Conservation (phyloP, 768 basidiomycete species). For the Leccinum variicolor region DNA sequence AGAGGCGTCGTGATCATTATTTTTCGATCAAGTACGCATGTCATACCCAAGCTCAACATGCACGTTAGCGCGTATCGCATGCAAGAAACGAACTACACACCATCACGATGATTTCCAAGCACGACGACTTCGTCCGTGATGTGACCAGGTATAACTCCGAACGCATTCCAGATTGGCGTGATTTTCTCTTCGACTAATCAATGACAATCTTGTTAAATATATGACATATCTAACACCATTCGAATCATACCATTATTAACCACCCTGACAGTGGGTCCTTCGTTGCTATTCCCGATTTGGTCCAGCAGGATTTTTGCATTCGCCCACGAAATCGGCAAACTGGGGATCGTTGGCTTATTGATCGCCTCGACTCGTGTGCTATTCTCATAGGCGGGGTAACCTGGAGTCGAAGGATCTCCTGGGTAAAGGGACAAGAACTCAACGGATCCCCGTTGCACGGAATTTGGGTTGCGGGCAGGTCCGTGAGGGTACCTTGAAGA, state of each 20-base stretch:
- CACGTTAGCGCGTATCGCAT: too few relatives aligned
- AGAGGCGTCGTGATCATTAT: too few relatives aligned
- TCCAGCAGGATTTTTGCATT: slow-evolving; percentile 71
- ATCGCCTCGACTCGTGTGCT: slow-evolving; percentile 56
- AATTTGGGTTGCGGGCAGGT: slow-evolving; percentile 81
- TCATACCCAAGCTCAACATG: too few relatives aligned
- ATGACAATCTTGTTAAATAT: too few relatives aligned
- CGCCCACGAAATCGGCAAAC: slow-evolving; percentile 83
- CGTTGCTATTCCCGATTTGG: slow-evolving; percentile 37
- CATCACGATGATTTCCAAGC: slow-evolving; percentile 88
- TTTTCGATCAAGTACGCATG: too few relatives aligned
- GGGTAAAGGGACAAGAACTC: slow-evolving; percentile 66
- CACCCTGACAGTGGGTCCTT: slow-evolving; percentile 41
- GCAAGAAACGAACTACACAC: slow-evolving; percentile 35
- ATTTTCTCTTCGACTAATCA: slow-evolving; percentile 68
- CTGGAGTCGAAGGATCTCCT: slow-evolving; percentile 85
- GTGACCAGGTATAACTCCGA: slow-evolving; percentile 83
- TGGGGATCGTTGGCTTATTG: slow-evolving; percentile 75
- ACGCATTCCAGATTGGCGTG: slow-evolving; percentile 89
- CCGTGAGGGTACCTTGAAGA: slow-evolving; percentile 53
- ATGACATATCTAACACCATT: too few relatives aligned
- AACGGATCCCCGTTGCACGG: slow-evolving; percentile 85
- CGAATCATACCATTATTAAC: slow-evolving; percentile 49
- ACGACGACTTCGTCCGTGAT: slow-evolving; percentile 83
- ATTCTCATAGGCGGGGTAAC: slow-evolving; percentile 82